These are phyloP conservation scores for Backusella parvicylindrica DNA, from an alignment of 192 early-diverging fungal species.

Conservation along the genomic window DNA sequence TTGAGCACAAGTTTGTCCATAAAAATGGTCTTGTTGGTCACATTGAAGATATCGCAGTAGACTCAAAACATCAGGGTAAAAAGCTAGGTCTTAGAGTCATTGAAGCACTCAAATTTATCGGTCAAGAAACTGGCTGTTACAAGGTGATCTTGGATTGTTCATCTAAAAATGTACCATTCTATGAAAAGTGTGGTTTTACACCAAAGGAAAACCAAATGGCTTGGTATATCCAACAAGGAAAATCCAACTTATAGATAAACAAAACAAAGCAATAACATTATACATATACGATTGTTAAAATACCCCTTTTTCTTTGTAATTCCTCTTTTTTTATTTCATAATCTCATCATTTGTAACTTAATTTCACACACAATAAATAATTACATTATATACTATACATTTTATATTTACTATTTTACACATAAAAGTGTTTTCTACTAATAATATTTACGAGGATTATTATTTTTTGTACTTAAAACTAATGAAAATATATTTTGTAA, in stretches of 20 bases:
- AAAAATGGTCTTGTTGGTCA: constrained; percentile 74
- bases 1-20: constrained; percentile 86
- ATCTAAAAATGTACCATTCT: constrained; percentile 78
- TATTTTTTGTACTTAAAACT: background rate
- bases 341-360: background rate
- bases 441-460: background rate
- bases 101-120: constrained; percentile 79
- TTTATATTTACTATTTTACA: background rate
- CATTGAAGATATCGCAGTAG: constrained; percentile 73
- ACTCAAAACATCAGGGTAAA: constrained; percentile 54
- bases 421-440: background rate
- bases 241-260: background rate
- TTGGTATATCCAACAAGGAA: constrained; percentile 47
- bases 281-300: background rate
- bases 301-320: background rate
- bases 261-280: background rate
- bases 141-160: constrained; percentile 65
- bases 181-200: constrained; percentile 80
- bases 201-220: constrained; percentile 71
- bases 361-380: constrained; percentile 1
- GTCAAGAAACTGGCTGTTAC: constrained; percentile 74
- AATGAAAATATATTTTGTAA: constrained; percentile 16
- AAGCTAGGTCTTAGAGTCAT: constrained; percentile 63
- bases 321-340: background rate
- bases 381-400: background rate